Base-by-base conservation (phyloP, 257 asterid species). In the Leonotis leonurus region DNA sequence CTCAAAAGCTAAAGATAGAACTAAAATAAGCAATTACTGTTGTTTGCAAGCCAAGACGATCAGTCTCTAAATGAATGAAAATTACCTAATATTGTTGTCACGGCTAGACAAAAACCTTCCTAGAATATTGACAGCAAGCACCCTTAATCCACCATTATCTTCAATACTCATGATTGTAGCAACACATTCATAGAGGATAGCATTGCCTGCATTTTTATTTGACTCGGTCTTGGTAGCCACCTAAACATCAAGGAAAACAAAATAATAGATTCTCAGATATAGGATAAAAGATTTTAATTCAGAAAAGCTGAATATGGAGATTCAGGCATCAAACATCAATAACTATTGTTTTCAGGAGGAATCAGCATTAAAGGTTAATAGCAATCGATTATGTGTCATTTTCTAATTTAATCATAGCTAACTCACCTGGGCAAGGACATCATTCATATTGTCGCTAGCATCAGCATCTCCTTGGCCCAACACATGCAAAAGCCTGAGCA, bases 51-150 rank as follows among this genome's bases (percentile, higher is more conserved):
- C 48, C 29, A 68, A 61, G 56, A 39, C 18, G 57, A 45, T 56
- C 69, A 56, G 58, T 54, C n/a, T n/a, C 11, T 43, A 53, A 48
- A 75, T 48, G 35, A 61, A 61, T 30, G 60, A 48, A 52, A 48
- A 57, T 44, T 53, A 89, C 99, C 99, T 83, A 76, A 83, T 87
- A 81, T 93, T 93, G 80, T 93, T 93, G 77, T 93, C 99, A 52
- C 95, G 97, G 75, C 93, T 87, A 71, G 99, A 93, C 89, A 93
- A 80, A 78, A 93, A 93, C 75, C 91, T 89, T 69, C 99, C 99
- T 86, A 93, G 71, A 69, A 93, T 93, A 77, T 93, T 93, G 75
- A 93, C 86, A 51, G 95, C 97, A 68, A 93, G 96, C 30, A 89
- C 96, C 71, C 99, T 77, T 65, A 89, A 80, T 27, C 99, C 99